Evolutionary conservation across 148 eudicot genomes (phyloP), one percentile per base, ranked within the genome.

Genomic region (Rheum nobile): DNA sequence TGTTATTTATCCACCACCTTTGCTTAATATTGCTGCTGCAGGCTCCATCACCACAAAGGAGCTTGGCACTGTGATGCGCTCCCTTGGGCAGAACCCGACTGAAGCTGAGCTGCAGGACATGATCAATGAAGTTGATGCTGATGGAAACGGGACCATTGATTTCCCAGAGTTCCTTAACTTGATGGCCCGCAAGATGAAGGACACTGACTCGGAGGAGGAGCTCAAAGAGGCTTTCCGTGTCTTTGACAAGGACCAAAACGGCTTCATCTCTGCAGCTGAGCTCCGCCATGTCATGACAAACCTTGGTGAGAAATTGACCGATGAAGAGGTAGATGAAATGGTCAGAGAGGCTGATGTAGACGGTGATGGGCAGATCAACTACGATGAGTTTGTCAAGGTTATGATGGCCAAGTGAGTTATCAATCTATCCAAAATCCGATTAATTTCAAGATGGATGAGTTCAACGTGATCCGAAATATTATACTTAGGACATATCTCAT

Each of bases 331-430:
- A 21, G 76, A 74, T 57, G 83, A 83, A 74, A 83, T 83, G 85
- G 77, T 83, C 78, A 80, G 83, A 74, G 85, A 83, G 57, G 85
- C 85, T 67, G 85, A 83, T 39, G 82, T 80, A 16, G 85, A 83
- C 68, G 83, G 83, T 67, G 85, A 83, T 75, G 85, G 85, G 28
- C 85, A 83, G 80, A 83, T 83, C 80, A 77, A 80, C 78, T 83
- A 83, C 46, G 82, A 83, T 26, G 85, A 83, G 72, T 83, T 83
- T 29, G 85, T 80, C 74, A 83, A 80, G 82, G 82, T 83, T 54
- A 83, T 83, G 85, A 80, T 83, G 83, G 83, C 82, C 75, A 83
- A 83, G 82, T 83, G 80, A 79, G 78, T 70, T 75, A 71, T 72
- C 71, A 14, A 29, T 76, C 47, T 42, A 34, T 65, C 32, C 39